A percentile compares a stretch with the other conserved stretches of the same genome.
These are phyloP conservation scores for Zangia roseola DNA, from an alignment of 768 basidiomycete genomes.

Conservation along the genomic window DNA sequence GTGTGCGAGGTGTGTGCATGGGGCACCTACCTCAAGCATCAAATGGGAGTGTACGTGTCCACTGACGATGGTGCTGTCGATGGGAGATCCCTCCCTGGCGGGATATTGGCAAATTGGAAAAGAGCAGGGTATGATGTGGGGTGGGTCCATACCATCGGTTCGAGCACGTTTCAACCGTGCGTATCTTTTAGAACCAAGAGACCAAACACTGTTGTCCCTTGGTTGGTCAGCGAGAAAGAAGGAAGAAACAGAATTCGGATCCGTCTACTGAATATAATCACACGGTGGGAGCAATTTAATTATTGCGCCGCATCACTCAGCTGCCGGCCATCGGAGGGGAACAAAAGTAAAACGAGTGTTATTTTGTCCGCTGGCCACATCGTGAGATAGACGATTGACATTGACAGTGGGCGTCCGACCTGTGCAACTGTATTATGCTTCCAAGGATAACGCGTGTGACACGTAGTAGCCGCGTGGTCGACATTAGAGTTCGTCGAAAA, in stretches of 20 bases:
- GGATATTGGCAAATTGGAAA: not conserved
- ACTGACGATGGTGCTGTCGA: too few relatives aligned
- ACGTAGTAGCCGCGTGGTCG: constrained; percentile 10
- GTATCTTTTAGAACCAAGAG: constrained; percentile 5
- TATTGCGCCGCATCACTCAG: too few relatives aligned
- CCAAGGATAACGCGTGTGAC: constrained; percentile 4
- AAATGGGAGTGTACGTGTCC: too few relatives aligned
- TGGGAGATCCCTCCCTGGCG: not conserved
- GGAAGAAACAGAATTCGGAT: constrained; percentile 1
- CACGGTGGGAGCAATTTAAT: constrained; percentile 5
- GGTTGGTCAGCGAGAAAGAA: constrained; percentile 12
- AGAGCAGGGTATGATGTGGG: not conserved
- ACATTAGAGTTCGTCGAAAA: not conserved
- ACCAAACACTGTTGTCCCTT: constrained; percentile 6
- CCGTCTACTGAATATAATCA: not conserved
- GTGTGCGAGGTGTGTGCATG: not conserved
- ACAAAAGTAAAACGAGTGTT: too few relatives aligned
- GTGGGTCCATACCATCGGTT: not conserved
- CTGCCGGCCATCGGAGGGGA: too few relatives aligned
- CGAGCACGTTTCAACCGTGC: constrained; percentile 16
- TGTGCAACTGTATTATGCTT: not conserved
- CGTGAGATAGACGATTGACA: constrained; percentile 12
- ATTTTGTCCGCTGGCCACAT: constrained; percentile 15
- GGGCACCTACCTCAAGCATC: too few relatives aligned
- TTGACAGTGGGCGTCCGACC: not conserved